phyloP scores from a whole-genome alignment of 179 eudicot genomes.

The Heliamphora pulchella region DNA sequence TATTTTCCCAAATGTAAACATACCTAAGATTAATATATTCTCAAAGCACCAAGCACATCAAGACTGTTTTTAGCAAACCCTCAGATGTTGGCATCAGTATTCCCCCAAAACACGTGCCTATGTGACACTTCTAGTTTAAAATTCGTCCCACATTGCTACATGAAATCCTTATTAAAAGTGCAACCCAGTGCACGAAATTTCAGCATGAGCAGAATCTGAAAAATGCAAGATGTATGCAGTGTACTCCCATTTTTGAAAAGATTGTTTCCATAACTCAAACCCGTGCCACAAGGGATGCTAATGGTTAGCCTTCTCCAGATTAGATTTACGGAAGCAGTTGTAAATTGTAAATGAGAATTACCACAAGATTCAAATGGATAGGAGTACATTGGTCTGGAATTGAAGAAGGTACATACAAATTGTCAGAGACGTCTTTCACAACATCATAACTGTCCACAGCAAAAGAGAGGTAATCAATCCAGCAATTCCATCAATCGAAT shows the following conservation, averaged over 20 bases:
- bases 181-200: background rate
- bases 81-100: background rate
- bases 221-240: too few relatives aligned
- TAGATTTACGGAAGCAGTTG: background rate
- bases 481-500: background rate
- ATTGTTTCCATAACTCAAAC: background rate
- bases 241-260: too few relatives aligned
- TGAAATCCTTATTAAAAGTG: background rate
- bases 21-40: background rate
- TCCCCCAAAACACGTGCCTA: background rate
- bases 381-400: constrained; percentile 72
- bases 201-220: too few relatives aligned
- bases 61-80: background rate
- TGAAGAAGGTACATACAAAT: constrained; percentile 41
- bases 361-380: constrained; percentile 93
- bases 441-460: constrained; percentile 51
- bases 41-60: background rate
- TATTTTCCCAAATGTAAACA: background rate
- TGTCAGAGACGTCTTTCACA: constrained; percentile 44
- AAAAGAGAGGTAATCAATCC: background rate
- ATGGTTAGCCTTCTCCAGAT: background rate
- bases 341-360: constrained; percentile 26
- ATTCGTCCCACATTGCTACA: background rate
- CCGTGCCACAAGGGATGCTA: background rate
- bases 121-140: background rate